These are phyloP conservation scores for Aspergillus wentii DNA, from an alignment of 495 filamentous ascomycete species.

Conservation along the genomic window DNA sequence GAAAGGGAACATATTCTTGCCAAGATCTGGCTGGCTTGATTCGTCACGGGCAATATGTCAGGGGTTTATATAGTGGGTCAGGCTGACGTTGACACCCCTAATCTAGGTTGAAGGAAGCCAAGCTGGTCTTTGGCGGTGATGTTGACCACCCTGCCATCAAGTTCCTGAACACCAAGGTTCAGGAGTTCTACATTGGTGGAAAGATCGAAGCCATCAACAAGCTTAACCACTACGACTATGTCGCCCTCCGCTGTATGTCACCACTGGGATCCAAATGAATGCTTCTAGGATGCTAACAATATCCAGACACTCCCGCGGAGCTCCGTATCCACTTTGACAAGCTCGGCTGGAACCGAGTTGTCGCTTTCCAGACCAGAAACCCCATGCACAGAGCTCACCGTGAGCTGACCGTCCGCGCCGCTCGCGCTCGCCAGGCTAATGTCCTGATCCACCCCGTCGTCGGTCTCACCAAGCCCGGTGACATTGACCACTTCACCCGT, in stretches of 20 bases:
- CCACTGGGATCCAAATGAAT: background rate
- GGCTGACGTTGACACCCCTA: too few species aligned
- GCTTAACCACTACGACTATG: conserved; percentile 98
- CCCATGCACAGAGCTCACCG: conserved; percentile 98
- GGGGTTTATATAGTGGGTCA: too few species aligned
- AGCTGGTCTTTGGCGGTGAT: conserved; percentile 93
- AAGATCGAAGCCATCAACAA: conserved; percentile 92
- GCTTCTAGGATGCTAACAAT: conserved; percentile 11
- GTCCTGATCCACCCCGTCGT: conserved; percentile 99
- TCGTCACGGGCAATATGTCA: too few species aligned
- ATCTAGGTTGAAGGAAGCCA: conserved; percentile 74
- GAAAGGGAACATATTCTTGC: too few species aligned
- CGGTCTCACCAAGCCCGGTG: conserved; percentile 95
- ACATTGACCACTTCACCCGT: conserved; percentile 99
- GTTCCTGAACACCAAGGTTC: conserved; percentile 72
- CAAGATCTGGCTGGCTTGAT: too few species aligned
- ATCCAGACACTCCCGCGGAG: conserved; percentile 83
- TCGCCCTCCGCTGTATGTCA: conserved; percentile 84
- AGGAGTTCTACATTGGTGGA: conserved; percentile 91
- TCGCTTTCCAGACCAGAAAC: conserved; percentile 98
- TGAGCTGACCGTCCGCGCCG: conserved; percentile 94
- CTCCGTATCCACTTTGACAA: conserved; percentile 97
- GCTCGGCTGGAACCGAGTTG: conserved; percentile 92
- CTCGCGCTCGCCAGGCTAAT: conserved; percentile 90
- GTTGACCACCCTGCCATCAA: conserved; percentile 88